phyloP scores from a whole-genome alignment of 257 asterid genomes.

The Solanum gandarillasii region DNA sequence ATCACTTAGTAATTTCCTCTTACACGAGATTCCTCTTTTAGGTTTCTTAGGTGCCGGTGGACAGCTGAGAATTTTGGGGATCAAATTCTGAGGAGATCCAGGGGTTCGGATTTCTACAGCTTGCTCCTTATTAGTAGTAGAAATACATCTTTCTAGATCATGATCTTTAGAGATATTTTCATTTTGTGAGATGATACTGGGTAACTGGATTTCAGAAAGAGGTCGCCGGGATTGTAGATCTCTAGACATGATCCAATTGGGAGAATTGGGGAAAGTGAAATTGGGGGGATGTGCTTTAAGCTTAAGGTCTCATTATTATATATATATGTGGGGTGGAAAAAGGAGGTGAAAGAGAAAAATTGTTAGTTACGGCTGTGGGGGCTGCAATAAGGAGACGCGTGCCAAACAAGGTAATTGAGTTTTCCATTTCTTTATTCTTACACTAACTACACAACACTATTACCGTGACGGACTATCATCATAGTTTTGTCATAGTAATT shows the following conservation, averaged over 20 bases:
- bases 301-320: neutral
- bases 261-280: neutral
- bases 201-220: slow-evolving; percentile 1
- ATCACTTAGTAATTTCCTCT: slow-evolving; percentile 27
- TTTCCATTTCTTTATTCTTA: neutral
- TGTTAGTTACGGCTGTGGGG: slow-evolving; percentile 6
- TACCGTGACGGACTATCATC: neutral
- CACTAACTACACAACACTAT: neutral
- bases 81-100: slow-evolving; percentile 29
- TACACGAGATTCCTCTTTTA: slow-evolving; percentile 23
- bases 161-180: neutral
- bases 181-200: slow-evolving; percentile 15
- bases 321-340: neutral
- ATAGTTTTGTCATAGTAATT: neutral
- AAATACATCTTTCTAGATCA: neutral
- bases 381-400: slow-evolving; percentile 12
- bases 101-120: slow-evolving; percentile 33
- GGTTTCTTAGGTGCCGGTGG: slow-evolving; percentile 61
- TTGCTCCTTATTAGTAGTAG: neutral
- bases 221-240: slow-evolving; percentile 29
- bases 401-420: slow-evolving; percentile 37
- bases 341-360: neutral
- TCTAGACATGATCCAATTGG: slow-evolving; percentile 25
- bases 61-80: slow-evolving; percentile 30
- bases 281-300: neutral